These are phyloP conservation scores for Aotearoamyces nothofagi DNA, from an alignment of 2,329 filamentous ascomycete genomes.

Conservation along the genomic window DNA sequence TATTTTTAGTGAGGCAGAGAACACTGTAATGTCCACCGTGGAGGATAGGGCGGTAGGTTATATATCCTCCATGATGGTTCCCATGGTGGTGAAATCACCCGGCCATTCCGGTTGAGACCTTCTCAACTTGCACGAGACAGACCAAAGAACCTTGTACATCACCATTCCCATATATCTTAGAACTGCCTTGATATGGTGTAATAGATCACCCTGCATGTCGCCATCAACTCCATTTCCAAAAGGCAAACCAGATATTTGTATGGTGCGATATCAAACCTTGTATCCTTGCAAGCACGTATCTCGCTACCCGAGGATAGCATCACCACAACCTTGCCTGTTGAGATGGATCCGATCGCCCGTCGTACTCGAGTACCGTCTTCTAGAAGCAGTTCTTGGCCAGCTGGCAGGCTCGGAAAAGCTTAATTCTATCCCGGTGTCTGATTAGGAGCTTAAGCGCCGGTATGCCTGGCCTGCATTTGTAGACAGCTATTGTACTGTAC, in stretches of 20 bases:
- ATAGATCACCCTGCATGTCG: not conserved
- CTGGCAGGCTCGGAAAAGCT: too few relatives aligned
- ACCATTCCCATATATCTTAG: not conserved
- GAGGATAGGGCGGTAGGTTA: not conserved
- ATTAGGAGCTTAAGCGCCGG: too few relatives aligned
- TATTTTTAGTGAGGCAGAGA: not conserved
- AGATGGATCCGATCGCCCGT: too few relatives aligned
- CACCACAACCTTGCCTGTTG: too few relatives aligned
- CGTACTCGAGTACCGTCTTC: not conserved
- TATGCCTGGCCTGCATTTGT: too few relatives aligned
- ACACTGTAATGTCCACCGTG: not conserved
- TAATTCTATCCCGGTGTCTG: too few relatives aligned
- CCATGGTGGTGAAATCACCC: not conserved
- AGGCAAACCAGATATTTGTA: not conserved
- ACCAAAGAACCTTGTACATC: not conserved
- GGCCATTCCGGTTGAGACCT: not conserved
- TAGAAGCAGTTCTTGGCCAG: too few relatives aligned
- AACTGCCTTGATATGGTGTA: not conserved
- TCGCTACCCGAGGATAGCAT: too few relatives aligned
- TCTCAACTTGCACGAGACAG: not conserved
- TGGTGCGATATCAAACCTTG: conserved; percentile 1
- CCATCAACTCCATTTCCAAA: not conserved
- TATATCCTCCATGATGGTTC: too few relatives aligned
- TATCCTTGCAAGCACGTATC: not conserved
- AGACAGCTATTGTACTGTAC: not conserved